Evolutionary conservation across 805 yeast genomes (phyloP).

Genomic region (Lachancea sp.): DNA sequence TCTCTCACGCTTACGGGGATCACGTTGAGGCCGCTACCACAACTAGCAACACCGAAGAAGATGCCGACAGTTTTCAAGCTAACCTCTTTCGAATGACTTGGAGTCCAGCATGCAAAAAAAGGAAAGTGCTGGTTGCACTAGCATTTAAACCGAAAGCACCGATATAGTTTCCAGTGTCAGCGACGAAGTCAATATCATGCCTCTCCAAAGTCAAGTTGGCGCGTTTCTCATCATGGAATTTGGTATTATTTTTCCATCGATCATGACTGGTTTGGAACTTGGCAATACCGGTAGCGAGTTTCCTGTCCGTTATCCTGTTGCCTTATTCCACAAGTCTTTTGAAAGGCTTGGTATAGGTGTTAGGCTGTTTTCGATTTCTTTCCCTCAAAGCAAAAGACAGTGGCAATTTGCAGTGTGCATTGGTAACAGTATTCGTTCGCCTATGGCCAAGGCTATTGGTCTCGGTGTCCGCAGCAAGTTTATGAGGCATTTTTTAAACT

Average conservation of each 20-base stretch:
- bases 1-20: slow-evolving; percentile 22
- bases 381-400: slow-evolving; percentile 40
- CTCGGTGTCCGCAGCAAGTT: slow-evolving; percentile 59
- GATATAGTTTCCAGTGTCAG: not conserved
- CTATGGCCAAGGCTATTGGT: slow-evolving; percentile 67
- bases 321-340: slow-evolving; percentile 69
- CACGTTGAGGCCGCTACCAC: slow-evolving; percentile 14
- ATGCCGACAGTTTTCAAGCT: no score
- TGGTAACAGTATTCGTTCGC: slow-evolving; percentile 56
- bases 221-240: slow-evolving; percentile 58
- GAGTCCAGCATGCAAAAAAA: no score
- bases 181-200: not conserved
- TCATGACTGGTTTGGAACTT: slow-evolving; percentile 63
- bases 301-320: slow-evolving; percentile 53
- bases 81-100: no score
- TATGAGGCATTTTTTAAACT: slow-evolving; percentile 46
- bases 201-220: slow-evolving; percentile 30
- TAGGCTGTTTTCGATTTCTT: slow-evolving; percentile 52
- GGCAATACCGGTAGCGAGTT: slow-evolving; percentile 63
- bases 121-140: no score
- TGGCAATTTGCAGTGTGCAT: slow-evolving; percentile 42
- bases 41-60: no score
- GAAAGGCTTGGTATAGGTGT: slow-evolving; percentile 79
- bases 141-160: no score
- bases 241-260: slow-evolving; percentile 70